A percentile compares a stretch with the other conserved stretches of the same genome.
Evolutionary conservation across 495 filamentous ascomycete species (phyloP).

Genomic region (Clavariopsis aquatica): DNA sequence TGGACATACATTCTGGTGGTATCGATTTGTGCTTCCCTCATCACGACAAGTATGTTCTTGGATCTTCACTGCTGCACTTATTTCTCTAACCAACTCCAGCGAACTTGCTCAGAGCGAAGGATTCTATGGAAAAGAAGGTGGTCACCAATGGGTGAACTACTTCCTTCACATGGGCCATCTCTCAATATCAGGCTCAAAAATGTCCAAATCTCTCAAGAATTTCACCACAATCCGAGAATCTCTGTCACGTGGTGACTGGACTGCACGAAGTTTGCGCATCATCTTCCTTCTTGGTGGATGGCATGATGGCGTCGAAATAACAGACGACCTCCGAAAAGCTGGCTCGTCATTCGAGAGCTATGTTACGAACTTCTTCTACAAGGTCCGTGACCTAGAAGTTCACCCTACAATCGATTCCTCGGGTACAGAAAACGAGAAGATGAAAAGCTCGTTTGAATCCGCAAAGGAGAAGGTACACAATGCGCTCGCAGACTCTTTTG

Average conservation of each 20-base stretch:
- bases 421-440: constrained; percentile 30
- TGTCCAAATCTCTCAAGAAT: constrained; percentile 95
- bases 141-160: constrained; percentile 83
- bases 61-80: too few relatives aligned
- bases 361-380: constrained; percentile 89
- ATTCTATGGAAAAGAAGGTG: constrained; percentile 56
- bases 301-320: constrained; percentile 91
- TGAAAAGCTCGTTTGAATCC: constrained; percentile 56
- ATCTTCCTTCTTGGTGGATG: constrained; percentile 86
- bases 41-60: constrained; percentile 60
- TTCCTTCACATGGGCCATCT: constrained; percentile 97
- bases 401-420: constrained; percentile 21
- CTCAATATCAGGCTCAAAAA: constrained; percentile 86
- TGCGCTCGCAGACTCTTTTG: constrained; percentile 83
- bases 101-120: constrained; percentile 94
- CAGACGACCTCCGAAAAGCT: constrained; percentile 71
- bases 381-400: constrained; percentile 62
- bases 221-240: constrained; percentile 94
- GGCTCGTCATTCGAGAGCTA: constrained; percentile 78
- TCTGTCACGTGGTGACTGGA: constrained; percentile 72
- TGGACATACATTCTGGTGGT: constrained; percentile 94
- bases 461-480: constrained; percentile 65
- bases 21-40: constrained; percentile 94
- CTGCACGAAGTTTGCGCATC: constrained; percentile 75
- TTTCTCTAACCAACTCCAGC: constrained; percentile 50